Percentiles rank a stretch among this genome's conserved stretches.
Evolutionary conservation across 2,329 filamentous ascomycete species (phyloP).

Genomic region (Fusarium sp.): DNA sequence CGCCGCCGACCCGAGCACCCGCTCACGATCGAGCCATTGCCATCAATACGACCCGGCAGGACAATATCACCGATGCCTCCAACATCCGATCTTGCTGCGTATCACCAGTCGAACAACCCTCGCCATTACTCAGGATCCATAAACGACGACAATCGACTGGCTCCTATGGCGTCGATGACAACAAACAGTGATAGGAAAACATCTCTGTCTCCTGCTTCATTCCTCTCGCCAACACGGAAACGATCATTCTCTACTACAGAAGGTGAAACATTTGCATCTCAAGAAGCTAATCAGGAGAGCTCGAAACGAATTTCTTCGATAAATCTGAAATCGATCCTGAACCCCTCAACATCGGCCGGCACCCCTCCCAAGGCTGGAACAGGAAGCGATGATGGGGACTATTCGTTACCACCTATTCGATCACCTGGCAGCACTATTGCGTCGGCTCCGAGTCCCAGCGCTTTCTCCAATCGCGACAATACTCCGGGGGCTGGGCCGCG

Average conservation of each 20-base stretch:
- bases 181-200: constrained; percentile 62
- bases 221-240: constrained; percentile 71
- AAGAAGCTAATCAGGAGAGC: constrained; percentile 58
- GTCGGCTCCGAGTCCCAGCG: constrained; percentile 57
- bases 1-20: constrained; percentile 61
- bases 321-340: constrained; percentile 81
- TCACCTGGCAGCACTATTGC: constrained; percentile 57
- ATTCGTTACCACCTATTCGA: constrained; percentile 56
- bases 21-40: constrained; percentile 61
- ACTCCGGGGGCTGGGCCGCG: constrained; percentile 42
- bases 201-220: constrained; percentile 70
- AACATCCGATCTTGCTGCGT: constrained; percentile 61
- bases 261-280: constrained; percentile 56
- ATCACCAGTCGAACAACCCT: constrained; percentile 60
- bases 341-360: constrained; percentile 59
- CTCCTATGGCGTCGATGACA: constrained; percentile 64
- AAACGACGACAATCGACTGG: constrained; percentile 68
- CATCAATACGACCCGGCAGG: constrained; percentile 56
- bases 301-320: constrained; percentile 78
- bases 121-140: constrained; percentile 56
- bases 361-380: constrained; percentile 37
- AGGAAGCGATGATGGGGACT: constrained; percentile 55
- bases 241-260: constrained; percentile 74
- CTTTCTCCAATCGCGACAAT: constrained; percentile 52
- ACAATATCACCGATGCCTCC: constrained; percentile 58